Evolutionary conservation across 176 grass and related monocot species (phyloP), one percentile per base, ranked within the genome.

Genomic region (Oryza officinalis): DNA sequence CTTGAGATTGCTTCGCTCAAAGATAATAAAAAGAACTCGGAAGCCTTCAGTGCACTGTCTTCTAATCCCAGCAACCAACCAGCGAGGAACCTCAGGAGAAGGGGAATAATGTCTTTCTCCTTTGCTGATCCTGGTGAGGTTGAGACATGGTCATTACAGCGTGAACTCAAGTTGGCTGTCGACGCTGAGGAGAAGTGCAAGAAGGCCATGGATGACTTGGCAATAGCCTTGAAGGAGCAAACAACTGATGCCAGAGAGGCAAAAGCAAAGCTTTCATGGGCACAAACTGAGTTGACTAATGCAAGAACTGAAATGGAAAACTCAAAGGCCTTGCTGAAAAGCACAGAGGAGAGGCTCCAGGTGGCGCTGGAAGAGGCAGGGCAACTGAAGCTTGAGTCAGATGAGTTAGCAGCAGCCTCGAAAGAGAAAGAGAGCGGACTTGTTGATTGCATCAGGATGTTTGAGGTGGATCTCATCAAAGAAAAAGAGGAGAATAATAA

Each of bases 181-280:
- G 91, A 99, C 71, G 86, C 93, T 27, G 91, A 98, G 81, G 96
- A 94, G 77, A 99, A 99, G 46, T 93, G 85, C 76, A 90, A 87
- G 89, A 93, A 90, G 67, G 93, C 96, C 68, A 99, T 99, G 93
- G 83, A 96, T 92, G 91, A 95, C 54, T 94, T 99, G 46, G 96
- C 89, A 17, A 79, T 94, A 71, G 77, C 88, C 10, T 87, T 99
- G 54, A 94, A 87, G 75, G 96, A 99, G 74, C 87, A 90, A 77
- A 83, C 75, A 13, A 78, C 44, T 66, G 84, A 86, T 65, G 78
- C 85, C 38, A 89, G 85, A 79, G 69, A 88, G 71, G 83, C 92
- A 47, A 99, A 99, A 43, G 14, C 38, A 1, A 84, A 83, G 66
- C 85, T 94, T 43, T 72, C 78, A 18, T 26, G 17, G 40, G 76